phyloP scores from a whole-genome alignment of 73 alveolate genomes.

The Tetrahymena elliotti region DNA sequence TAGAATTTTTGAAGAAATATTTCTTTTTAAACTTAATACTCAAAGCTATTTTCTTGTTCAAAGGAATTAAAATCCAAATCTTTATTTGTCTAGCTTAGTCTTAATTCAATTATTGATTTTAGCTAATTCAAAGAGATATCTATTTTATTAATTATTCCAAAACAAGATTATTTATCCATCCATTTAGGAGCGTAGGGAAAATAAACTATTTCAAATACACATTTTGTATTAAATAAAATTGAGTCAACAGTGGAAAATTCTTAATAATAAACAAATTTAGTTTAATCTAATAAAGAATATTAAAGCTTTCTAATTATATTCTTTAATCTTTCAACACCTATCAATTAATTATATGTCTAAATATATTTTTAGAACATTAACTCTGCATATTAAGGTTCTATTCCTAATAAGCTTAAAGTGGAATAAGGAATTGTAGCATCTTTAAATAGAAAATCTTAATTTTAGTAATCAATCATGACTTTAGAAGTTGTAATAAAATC shows the following conservation, averaged over 20 bases:
- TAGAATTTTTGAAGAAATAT: not conserved
- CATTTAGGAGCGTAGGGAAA: not conserved
- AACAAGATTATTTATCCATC: not conserved
- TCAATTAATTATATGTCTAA: not conserved
- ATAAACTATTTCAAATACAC: not conserved
- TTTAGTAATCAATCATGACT: not conserved
- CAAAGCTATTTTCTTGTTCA: not conserved
- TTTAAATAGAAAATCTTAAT: not conserved
- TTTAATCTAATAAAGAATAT: not conserved
- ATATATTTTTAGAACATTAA: not conserved
- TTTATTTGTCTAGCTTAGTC: not conserved
- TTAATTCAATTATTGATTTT: not conserved
- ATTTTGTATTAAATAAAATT: not conserved
- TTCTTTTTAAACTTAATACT: not conserved
- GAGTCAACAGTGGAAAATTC: not conserved
- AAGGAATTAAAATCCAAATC: not conserved
- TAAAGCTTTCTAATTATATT: not conserved
- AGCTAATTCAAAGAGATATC: not conserved
- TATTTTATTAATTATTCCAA: not conserved
- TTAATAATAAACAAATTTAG: not conserved
- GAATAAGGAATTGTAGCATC: not conserved
- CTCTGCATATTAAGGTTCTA: not conserved
- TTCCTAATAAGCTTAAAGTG: not conserved
- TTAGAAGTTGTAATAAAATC: not conserved
- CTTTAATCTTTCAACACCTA: not conserved